Evolutionary conservation across 169 alveolate species (phyloP).

Genomic region (Amoebophrya sp.): DNA sequence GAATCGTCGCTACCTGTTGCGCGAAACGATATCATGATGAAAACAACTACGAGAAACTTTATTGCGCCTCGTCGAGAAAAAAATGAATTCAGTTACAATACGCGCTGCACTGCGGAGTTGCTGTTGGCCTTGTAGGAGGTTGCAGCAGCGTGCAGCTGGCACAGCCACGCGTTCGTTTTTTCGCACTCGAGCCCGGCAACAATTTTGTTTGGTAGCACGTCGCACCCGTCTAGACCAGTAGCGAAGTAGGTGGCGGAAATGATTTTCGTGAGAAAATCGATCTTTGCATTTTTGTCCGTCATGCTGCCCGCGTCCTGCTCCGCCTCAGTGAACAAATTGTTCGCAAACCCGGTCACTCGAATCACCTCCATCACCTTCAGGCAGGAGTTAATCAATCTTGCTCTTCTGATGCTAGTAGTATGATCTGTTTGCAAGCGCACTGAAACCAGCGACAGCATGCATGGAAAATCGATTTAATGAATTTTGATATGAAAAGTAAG

Average conservation of each 20-base stretch:
- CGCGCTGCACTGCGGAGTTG: slow-evolving; percentile 39
- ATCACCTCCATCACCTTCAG: slow-evolving; percentile 39
- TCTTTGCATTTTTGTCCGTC: slow-evolving; percentile 37
- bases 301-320: slow-evolving; percentile 43
- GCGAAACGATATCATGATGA: no score
- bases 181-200: slow-evolving; percentile 48
- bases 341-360: slow-evolving; percentile 33
- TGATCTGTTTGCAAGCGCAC: no score
- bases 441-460: no score
- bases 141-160: slow-evolving; percentile 40
- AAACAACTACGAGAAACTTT: no score
- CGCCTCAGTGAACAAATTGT: slow-evolving; percentile 33
- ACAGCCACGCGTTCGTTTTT: slow-evolving; percentile 45
- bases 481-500: neutral
- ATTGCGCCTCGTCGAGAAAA: no score
- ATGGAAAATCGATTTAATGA: no score
- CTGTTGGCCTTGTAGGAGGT: slow-evolving; percentile 39
- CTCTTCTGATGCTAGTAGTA: no score
- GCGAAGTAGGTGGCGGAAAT: slow-evolving; percentile 45
- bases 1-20: no score
- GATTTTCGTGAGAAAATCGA: slow-evolving; percentile 42
- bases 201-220: slow-evolving; percentile 40
- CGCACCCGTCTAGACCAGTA: slow-evolving; percentile 23
- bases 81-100: no score
- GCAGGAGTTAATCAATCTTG: no score